Evolutionary conservation across 2,329 filamentous ascomycete genomes (phyloP).

Genomic region (Colletotrichum cuscutae): DNA sequence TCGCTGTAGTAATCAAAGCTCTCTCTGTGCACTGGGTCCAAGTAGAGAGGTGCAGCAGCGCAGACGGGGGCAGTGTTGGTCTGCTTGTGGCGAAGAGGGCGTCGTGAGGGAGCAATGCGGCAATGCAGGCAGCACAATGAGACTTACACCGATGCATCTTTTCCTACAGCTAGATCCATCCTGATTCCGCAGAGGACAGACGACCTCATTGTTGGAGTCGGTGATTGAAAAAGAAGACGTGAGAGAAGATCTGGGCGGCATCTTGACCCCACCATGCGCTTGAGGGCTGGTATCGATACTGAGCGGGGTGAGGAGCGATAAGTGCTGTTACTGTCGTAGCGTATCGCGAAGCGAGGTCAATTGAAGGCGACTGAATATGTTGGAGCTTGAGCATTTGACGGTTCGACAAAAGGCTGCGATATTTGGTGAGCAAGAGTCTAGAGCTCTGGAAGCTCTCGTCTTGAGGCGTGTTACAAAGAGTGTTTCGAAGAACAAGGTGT

Average conservation of each 20-base stretch:
- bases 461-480: slow-evolving; percentile 42
- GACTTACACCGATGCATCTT: slow-evolving; percentile 96
- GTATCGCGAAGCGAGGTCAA: slow-evolving; percentile 42
- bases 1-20: slow-evolving; percentile 22
- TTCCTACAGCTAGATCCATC: slow-evolving; percentile 98
- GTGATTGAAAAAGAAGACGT: slow-evolving; percentile 93
- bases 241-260: slow-evolving; percentile 89
- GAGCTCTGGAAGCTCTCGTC: slow-evolving; percentile 35
- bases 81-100: slow-evolving; percentile 20
- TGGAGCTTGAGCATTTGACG: slow-evolving; percentile 31
- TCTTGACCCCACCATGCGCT: slow-evolving; percentile 72
- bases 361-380: slow-evolving; percentile 42
- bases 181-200: slow-evolving; percentile 94
- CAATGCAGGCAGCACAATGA: slow-evolving; percentile 16
- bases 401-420: slow-evolving; percentile 15
- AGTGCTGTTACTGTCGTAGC: slow-evolving; percentile 37
- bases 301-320: slow-evolving; percentile 43
- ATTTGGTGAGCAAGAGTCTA: slow-evolving; percentile 18
- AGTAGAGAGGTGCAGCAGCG: neutral
- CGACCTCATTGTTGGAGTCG: slow-evolving; percentile 94
- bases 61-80: neutral
- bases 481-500: slow-evolving; percentile 38
- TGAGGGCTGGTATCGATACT: slow-evolving; percentile 46
- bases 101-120: slow-evolving; percentile 9
- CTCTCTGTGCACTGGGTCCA: slow-evolving; percentile 9